phyloP scores from a whole-genome alignment of 768 basidiomycete genomes.

The Floccularia luteovirens region DNA sequence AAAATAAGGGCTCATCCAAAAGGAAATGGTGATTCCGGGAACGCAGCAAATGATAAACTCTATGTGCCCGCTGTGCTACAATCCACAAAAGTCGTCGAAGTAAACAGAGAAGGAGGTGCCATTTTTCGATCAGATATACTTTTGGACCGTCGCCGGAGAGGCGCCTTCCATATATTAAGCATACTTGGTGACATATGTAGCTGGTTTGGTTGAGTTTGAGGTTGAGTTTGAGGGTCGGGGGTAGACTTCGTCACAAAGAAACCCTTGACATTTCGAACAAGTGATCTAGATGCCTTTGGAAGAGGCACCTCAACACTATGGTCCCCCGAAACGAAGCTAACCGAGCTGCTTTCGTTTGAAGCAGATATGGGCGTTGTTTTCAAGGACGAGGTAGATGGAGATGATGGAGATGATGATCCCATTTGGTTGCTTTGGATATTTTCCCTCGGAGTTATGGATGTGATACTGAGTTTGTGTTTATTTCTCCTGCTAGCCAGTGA shows the following conservation, averaged over 20 bases:
- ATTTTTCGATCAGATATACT: conserved; percentile 1
- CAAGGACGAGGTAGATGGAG: conserved; percentile 25
- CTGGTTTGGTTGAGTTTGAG: neutral
- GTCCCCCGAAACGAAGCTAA: neutral
- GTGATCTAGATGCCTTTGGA: conserved; percentile 23
- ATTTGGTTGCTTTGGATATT: conserved; percentile 7
- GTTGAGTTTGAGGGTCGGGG: conserved; percentile 1
- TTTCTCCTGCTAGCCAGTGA: conserved; percentile 18
- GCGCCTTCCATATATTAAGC: conserved; percentile 42
- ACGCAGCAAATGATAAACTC: too few species aligned
- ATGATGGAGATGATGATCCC: conserved; percentile 11
- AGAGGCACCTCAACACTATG: neutral
- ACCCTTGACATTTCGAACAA: conserved; percentile 56
- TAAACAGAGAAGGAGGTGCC: too few species aligned
- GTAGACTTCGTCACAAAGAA: conserved; percentile 41
- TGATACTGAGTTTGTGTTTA: conserved; percentile 26
- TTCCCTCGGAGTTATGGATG: conserved; percentile 21
- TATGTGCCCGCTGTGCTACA: too few species aligned
- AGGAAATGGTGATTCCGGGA: too few species aligned
- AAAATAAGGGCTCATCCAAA: too few species aligned
- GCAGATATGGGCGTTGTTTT: conserved; percentile 3
- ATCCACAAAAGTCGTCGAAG: too few species aligned
- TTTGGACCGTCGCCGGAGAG: conserved; percentile 33
- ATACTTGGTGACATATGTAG: conserved; percentile 17
- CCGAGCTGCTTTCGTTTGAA: conserved; percentile 18